Evolutionary conservation across 1,284 basidiomycete genomes (phyloP).

Genomic region (Cystobasidium sp.): DNA sequence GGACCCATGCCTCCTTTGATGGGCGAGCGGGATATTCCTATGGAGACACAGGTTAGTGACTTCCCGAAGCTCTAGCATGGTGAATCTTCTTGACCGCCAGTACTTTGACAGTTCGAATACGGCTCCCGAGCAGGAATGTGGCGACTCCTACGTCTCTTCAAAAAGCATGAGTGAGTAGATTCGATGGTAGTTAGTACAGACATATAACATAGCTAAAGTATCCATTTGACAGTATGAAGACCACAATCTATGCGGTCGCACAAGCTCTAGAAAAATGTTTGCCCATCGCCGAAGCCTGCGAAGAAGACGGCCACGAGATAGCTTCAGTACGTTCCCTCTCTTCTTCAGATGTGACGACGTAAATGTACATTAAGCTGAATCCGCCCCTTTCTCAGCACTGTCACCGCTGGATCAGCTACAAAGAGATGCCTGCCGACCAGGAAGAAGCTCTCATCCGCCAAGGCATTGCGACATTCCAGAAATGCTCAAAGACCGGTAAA

Average conservation of each 20-base stretch:
- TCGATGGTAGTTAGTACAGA: too few relatives aligned
- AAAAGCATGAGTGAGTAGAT: slow-evolving; percentile 46
- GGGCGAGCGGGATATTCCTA: slow-evolving; percentile 4
- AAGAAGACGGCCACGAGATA: slow-evolving; percentile 53
- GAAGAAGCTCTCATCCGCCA: slow-evolving; percentile 53
- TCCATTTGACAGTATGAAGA: slow-evolving; percentile 50
- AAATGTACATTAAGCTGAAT: too few relatives aligned
- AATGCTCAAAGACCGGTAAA: slow-evolving; percentile 48
- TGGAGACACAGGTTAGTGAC: slow-evolving; percentile 6
- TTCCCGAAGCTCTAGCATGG: neutral
- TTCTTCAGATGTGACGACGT: neutral
- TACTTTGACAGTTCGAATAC: slow-evolving; percentile 46
- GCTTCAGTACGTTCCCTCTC: slow-evolving; percentile 49
- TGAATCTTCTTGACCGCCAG: neutral
- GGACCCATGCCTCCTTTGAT: neutral
- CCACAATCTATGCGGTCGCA: slow-evolving; percentile 54
- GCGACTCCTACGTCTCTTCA: slow-evolving; percentile 52
- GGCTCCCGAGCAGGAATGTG: slow-evolving; percentile 53
- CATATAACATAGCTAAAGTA: too few relatives aligned
- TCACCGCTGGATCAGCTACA: slow-evolving; percentile 31
- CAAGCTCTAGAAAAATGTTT: slow-evolving; percentile 52
- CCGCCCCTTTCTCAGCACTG: slow-evolving; percentile 23
- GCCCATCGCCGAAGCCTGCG: slow-evolving; percentile 50
- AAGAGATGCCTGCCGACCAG: slow-evolving; percentile 46
- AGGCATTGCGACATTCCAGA: slow-evolving; percentile 51